Conservation (phyloP, 1,139 yeast species). For the Yamadazyma spencermartinsiae region DNA sequence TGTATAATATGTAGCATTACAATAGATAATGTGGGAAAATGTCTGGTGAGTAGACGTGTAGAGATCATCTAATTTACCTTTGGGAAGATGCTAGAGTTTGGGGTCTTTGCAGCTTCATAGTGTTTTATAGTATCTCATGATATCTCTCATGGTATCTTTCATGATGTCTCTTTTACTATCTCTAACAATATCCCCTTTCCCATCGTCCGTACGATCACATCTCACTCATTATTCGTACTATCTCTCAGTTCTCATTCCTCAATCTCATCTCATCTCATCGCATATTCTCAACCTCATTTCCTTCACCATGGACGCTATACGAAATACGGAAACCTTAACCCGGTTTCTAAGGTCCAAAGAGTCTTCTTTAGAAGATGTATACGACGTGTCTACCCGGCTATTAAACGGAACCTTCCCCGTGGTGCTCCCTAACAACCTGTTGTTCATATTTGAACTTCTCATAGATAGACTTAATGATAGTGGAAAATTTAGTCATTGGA, state of each 20-base stretch:
- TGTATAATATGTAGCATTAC: slow-evolving; percentile 7
- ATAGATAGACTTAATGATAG: slow-evolving; percentile 64
- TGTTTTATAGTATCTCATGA: too few relatives aligned
- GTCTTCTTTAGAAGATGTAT: slow-evolving; percentile 44
- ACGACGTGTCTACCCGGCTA: slow-evolving; percentile 41
- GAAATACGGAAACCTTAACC: slow-evolving; percentile 62
- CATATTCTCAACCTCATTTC: slow-evolving; percentile 3
- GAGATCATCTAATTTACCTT: too few relatives aligned
- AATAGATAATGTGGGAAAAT: neutral
- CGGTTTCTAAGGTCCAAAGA: slow-evolving; percentile 61
- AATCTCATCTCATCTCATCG: slow-evolving; percentile 8
- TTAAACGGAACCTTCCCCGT: slow-evolving; percentile 39
- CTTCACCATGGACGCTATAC: slow-evolving; percentile 21
- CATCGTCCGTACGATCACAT: too few relatives aligned
- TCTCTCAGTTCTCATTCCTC: neutral
- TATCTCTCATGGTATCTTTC: too few relatives aligned
- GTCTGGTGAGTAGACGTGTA: too few relatives aligned
- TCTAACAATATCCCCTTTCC: too few relatives aligned
- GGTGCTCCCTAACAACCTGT: slow-evolving; percentile 60
- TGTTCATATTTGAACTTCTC: slow-evolving; percentile 64
- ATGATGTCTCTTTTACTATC: too few relatives aligned
- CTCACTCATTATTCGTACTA: too few relatives aligned
- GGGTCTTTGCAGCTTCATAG: too few relatives aligned
- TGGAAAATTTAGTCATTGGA: slow-evolving; percentile 40
- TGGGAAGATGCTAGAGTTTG: too few relatives aligned